A percentile compares a stretch with the other conserved stretches of the same genome.
Conservation (phyloP, 2,329 filamentous ascomycete genomes). For the Pseudogymnoascus sp. region DNA sequence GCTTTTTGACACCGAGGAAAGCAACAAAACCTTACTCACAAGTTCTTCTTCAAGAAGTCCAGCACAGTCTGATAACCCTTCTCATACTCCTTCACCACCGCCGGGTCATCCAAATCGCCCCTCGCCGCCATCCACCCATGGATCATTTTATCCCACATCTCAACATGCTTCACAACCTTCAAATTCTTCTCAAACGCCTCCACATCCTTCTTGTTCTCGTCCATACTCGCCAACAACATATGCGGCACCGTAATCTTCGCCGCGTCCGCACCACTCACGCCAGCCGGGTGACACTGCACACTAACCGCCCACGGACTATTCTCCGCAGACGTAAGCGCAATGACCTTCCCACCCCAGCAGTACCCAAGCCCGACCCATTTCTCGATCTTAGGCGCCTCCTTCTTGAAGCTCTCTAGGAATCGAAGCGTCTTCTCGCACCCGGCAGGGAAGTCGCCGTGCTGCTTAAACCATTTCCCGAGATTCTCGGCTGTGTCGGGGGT, state of each 20-base stretch:
- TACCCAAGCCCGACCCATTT: conserved; percentile 31
- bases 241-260: conserved; percentile 39
- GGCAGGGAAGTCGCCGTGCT: conserved; percentile 24
- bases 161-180: conserved; percentile 37
- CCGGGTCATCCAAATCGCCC: conserved; percentile 38
- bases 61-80: conserved; percentile 41
- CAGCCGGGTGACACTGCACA: conserved; percentile 24
- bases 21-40: conserved; percentile 24
- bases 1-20: background rate
- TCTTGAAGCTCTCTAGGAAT: conserved; percentile 47
- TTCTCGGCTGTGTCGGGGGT: conserved; percentile 56
- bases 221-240: conserved; percentile 42
- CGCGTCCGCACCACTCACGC: conserved; percentile 32
- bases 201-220: conserved; percentile 39
- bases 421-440: conserved; percentile 43
- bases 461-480: conserved; percentile 50
- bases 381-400: conserved; percentile 46
- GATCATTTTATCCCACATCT: conserved; percentile 43
- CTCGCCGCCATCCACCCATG: conserved; percentile 55
- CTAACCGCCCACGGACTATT: conserved; percentile 20
- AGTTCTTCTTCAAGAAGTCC: conserved; percentile 37
- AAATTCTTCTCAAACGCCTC: conserved; percentile 38
- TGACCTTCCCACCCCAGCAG: conserved; percentile 30
- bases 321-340: conserved; percentile 18
- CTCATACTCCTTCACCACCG: conserved; percentile 40